Percentiles rank a stretch among this genome's conserved stretches.
phyloP scores from a whole-genome alignment of 345 rosid species.

The Rhodamnia argentea region DNA sequence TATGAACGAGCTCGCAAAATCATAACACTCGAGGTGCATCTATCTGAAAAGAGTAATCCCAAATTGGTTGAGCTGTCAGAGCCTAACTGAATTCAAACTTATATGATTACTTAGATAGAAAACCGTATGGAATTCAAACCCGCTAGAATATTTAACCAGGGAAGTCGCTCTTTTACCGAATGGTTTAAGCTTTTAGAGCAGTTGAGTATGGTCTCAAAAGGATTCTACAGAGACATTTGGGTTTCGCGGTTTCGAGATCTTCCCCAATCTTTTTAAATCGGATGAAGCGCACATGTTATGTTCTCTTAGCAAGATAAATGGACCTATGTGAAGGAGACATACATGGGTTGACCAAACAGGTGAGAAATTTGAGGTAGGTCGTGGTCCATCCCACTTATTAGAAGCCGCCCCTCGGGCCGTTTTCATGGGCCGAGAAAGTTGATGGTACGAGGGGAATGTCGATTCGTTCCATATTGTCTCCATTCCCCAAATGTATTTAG shows the following conservation, averaged over 20 bases:
- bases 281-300: background rate
- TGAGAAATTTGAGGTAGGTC: background rate
- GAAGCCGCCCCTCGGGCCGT: background rate
- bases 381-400: background rate
- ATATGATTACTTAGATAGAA: too few relatives aligned
- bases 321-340: background rate
- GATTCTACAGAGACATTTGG: too few relatives aligned
- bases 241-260: background rate
- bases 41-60: too few relatives aligned
- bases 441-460: background rate
- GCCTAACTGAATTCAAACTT: too few relatives aligned
- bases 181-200: too few relatives aligned
- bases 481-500: background rate
- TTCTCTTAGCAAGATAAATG: background rate
- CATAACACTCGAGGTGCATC: accelerated
- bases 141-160: too few relatives aligned
- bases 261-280: background rate
- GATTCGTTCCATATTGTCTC: background rate
- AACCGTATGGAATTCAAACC: too few relatives aligned
- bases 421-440: background rate
- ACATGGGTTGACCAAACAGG: background rate
- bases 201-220: too few relatives aligned
- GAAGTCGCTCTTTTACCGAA: too few relatives aligned
- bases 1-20: accelerated
- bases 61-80: too few relatives aligned